Conservation (phyloP, 225 moss, liverwort and hornwort genomes). For the Lunularia cruciata region DNA sequence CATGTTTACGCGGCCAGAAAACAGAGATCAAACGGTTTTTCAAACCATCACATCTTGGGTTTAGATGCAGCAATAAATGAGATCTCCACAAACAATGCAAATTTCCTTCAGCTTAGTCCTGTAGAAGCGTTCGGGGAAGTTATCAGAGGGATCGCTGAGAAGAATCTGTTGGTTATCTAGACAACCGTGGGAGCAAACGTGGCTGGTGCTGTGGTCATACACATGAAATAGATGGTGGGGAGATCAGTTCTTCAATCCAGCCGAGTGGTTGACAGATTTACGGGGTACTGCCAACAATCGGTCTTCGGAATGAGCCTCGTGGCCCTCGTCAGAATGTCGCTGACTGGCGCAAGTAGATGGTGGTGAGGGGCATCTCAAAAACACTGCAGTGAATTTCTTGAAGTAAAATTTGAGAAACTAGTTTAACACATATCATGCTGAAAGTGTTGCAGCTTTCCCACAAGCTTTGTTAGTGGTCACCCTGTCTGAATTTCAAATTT, state of each 20-base stretch:
- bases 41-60: conserved; percentile 35
- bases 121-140: conserved; percentile 37
- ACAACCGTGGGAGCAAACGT: conserved; percentile 63
- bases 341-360: conserved; percentile 41
- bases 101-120: not conserved
- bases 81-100: conserved; percentile 13
- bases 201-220: conserved; percentile 50
- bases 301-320: conserved; percentile 59
- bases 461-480: not conserved
- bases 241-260: conserved; percentile 47
- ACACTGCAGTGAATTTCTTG: too few species aligned
- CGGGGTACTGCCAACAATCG: conserved; percentile 42
- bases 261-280: conserved; percentile 48
- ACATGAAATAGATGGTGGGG: conserved; percentile 66
- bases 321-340: conserved; percentile 36
- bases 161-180: conserved; percentile 53
- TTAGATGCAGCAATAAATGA: conserved; percentile 21
- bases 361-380: too few species aligned
- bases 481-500: not conserved
- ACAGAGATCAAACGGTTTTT: conserved; percentile 32
- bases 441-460: not conserved
- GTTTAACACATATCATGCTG: not conserved
- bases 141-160: conserved; percentile 31
- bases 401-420: not conserved
- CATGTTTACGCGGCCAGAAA: conserved; percentile 54